phyloP scores from a whole-genome alignment of 495 filamentous ascomycete genomes.

The Aspergillus bridgeri region DNA sequence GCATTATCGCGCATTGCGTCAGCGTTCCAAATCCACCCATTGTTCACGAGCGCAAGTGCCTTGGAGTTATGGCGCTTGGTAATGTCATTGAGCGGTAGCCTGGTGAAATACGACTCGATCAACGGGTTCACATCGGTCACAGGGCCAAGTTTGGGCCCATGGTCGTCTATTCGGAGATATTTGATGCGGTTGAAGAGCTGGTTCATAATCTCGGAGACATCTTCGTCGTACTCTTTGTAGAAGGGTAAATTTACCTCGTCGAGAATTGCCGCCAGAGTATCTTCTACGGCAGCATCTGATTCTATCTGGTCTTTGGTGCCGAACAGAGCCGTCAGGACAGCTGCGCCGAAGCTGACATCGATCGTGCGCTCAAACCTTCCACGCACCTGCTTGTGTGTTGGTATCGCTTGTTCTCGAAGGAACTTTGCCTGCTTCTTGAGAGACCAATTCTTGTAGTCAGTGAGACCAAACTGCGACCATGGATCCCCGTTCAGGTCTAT shows the following conservation, averaged over 20 bases:
- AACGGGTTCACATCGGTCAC: slow-evolving; percentile 74
- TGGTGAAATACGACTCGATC: slow-evolving; percentile 95
- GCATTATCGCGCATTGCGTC: slow-evolving; percentile 93
- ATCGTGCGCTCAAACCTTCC: slow-evolving; percentile 70
- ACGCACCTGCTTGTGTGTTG: slow-evolving; percentile 66
- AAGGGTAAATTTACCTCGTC: slow-evolving; percentile 83
- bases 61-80: slow-evolving; percentile 75
- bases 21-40: slow-evolving; percentile 98
- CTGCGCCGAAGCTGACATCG: slow-evolving; percentile 65
- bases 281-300: slow-evolving; percentile 35
- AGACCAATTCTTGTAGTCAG: slow-evolving; percentile 46
- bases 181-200: slow-evolving; percentile 93
- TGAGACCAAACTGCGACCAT: slow-evolving; percentile 16
- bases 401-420: slow-evolving; percentile 59
- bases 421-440: slow-evolving; percentile 60
- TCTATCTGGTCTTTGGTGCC: slow-evolving; percentile 59
- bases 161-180: slow-evolving; percentile 83
- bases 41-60: slow-evolving; percentile 83
- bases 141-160: slow-evolving; percentile 83
- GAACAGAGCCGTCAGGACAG: slow-evolving; percentile 62
- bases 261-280: slow-evolving; percentile 58
- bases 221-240: slow-evolving; percentile 86
- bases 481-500: slow-evolving; percentile 28
- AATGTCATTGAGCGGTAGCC: slow-evolving; percentile 73
- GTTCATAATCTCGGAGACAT: slow-evolving; percentile 77